Evolutionary conservation across 352 stramenopile genomes (phyloP).

Genomic region (Hyaloperonospora arabidopsidis): DNA sequence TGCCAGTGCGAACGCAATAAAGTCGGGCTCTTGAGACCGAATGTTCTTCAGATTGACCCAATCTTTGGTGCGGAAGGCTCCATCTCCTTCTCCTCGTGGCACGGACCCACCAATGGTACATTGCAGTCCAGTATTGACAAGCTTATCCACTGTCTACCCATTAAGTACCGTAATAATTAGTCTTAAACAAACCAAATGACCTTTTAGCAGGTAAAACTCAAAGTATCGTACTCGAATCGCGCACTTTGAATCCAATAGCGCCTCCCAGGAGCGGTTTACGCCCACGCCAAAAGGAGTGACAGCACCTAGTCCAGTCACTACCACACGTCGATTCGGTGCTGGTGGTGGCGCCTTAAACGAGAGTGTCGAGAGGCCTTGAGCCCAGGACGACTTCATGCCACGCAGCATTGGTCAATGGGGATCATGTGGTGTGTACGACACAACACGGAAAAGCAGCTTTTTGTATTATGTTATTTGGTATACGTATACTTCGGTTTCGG

Average conservation of each 20-base stretch:
- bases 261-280: constrained; percentile 73
- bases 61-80: constrained; percentile 56
- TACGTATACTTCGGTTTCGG: no score
- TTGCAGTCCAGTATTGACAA: constrained; percentile 49
- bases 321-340: constrained; percentile 68
- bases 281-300: constrained; percentile 88
- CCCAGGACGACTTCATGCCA: constrained; percentile 5
- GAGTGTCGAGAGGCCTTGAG: constrained; percentile 51
- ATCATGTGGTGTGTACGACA: no score
- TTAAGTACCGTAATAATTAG: constrained; percentile 1
- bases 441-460: no score
- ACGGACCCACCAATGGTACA: constrained; percentile 71
- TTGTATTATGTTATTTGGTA: no score
- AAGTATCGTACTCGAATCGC: constrained; percentile 51
- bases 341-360: constrained; percentile 54
- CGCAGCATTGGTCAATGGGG: constrained; percentile 8
- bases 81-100: constrained; percentile 43
- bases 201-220: neutral
- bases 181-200: constrained; percentile 4
- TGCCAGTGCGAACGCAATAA: constrained; percentile 79
- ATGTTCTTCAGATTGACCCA: constrained; percentile 63
- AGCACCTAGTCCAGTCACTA: constrained; percentile 87
- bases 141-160: constrained; percentile 37
- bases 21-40: constrained; percentile 71
- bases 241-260: constrained; percentile 67